Percentiles rank a stretch among this genome's conserved stretches.
These are phyloP conservation scores for Talaromyces ruber DNA, from an alignment of 495 filamentous ascomycete species.

Conservation along the genomic window DNA sequence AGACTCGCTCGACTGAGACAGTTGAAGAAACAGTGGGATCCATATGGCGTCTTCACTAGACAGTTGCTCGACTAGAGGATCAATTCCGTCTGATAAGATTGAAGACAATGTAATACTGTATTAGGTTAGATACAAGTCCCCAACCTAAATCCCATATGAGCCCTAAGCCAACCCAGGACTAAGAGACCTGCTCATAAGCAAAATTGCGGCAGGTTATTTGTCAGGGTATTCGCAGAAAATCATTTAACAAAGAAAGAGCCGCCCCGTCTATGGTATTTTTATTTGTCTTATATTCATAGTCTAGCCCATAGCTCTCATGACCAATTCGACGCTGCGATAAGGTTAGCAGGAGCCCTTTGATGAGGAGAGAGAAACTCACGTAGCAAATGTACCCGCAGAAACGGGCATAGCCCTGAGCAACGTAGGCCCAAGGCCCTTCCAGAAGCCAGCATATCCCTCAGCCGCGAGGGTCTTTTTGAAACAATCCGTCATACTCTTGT, in stretches of 20 bases:
- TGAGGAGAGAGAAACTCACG: slow-evolving; percentile 28
- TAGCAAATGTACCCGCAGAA: slow-evolving; percentile 91
- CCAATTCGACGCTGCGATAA: slow-evolving; percentile 30
- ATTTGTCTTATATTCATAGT: background rate
- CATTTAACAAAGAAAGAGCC: slow-evolving; percentile 1
- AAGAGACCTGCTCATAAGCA: background rate
- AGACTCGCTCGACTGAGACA: background rate
- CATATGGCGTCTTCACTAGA: background rate
- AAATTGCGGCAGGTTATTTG: background rate
- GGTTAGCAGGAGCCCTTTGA: slow-evolving; percentile 8
- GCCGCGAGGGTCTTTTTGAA: slow-evolving; percentile 71
- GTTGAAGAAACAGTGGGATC: background rate
- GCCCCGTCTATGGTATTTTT: background rate
- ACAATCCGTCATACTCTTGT: slow-evolving; percentile 79
- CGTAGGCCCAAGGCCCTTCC: slow-evolving; percentile 94
- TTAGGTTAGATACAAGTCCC: too few species aligned
- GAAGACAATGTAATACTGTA: too few species aligned
- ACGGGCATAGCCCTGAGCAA: slow-evolving; percentile 95
- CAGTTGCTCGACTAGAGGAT: background rate
- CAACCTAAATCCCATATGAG: too few species aligned
- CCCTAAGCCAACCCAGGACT: background rate
- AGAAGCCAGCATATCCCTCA: slow-evolving; percentile 81
- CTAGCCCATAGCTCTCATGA: slow-evolving; percentile 39
- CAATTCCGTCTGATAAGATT: too few species aligned
- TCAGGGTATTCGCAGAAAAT: background rate